A percentile compares a stretch with the other conserved stretches of the same genome.
These are phyloP conservation scores for Pelargonium cotyledonis DNA, from an alignment of 441 rosid species.

Conservation along the genomic window DNA sequence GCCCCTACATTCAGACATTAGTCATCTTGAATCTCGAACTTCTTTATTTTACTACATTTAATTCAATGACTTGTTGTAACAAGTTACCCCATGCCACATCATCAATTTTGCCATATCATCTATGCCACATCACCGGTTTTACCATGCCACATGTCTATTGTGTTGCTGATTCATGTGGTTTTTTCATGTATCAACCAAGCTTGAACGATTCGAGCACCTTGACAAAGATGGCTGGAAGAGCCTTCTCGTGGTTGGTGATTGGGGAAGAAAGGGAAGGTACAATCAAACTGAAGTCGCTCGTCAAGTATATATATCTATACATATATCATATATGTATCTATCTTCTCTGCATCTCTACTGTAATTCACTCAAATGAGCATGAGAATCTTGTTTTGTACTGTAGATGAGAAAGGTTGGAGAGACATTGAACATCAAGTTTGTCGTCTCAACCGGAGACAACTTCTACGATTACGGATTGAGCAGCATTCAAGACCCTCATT, in stretches of 20 bases:
- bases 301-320: slow-evolving; percentile 36
- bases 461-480: slow-evolving; percentile 50
- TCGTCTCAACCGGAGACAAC: slow-evolving; percentile 59
- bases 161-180: too few species aligned
- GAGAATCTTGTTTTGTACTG: not conserved
- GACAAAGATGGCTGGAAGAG: slow-evolving; percentile 38
- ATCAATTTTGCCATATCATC: too few species aligned
- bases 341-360: not conserved
- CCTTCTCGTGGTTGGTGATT: slow-evolving; percentile 63
- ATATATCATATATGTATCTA: not conserved
- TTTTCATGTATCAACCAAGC: slow-evolving; percentile 19
- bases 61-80: too few species aligned
- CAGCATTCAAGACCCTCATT: slow-evolving; percentile 42
- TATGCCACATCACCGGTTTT: too few species aligned
- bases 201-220: slow-evolving; percentile 40
- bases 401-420: slow-evolving; percentile 66
- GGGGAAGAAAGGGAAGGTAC: slow-evolving; percentile 65
- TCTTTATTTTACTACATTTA: too few species aligned
- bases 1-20: too few species aligned
- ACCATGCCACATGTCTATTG: too few species aligned
- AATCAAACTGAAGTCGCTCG: slow-evolving; percentile 60
- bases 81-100: too few species aligned
- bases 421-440: slow-evolving; percentile 48
- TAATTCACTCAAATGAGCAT: not conserved
- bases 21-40: too few species aligned